Evolutionary conservation across 2,329 filamentous ascomycete species (phyloP), one percentile per base, ranked within the genome.

Genomic region (Talaromyces sp.): DNA sequence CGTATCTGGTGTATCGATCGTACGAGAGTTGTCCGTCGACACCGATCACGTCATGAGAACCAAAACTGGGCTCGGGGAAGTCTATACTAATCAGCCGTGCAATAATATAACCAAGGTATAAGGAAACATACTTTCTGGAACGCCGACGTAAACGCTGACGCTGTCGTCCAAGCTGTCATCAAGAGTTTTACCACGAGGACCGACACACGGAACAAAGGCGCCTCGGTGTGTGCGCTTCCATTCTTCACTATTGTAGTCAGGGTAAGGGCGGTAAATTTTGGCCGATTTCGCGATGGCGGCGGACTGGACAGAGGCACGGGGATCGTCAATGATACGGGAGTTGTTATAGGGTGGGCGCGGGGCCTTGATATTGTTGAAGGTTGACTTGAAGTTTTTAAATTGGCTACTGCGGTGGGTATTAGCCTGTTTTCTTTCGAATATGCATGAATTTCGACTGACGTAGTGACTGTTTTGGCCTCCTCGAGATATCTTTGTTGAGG

Each of bases 1-100:
- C 88, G 45, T 92, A 86, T 62, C 91, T 86, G 6, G 89, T 87
- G 70, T 90, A 85, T 43, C 89, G 81, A 73, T 91, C 89, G 70
- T 87, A 89, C 76, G 88, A 91, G 16, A 90, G 71, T 66, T 88
- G 84, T 16, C 81, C 81, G 63, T 91, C 86, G 54, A 91, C 81
- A 14, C 82, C 85, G 59, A 90, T 76, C 5, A 84, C 79, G 31
- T 84, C 80, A 71, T 87, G 88, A 68, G 86, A 86, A 24, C 90
- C 90, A 63, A 91, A 85, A 39, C 84, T 80, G 2, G 88, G 84
- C 11, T 80, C 74, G 0, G 88, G 87, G 70, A 89, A 90, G 3
- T 79, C 78, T 50, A 81, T 19, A 16, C 31, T 27, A 43, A 41
- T 57, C 14, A 59, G 43, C 10, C 16, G 9, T 16, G 7, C 16